Percentiles rank a stretch among this genome's conserved stretches.
Conservation (phyloP, 192 early-diverging fungal genomes). For the Rhizophagus clarus region DNA sequence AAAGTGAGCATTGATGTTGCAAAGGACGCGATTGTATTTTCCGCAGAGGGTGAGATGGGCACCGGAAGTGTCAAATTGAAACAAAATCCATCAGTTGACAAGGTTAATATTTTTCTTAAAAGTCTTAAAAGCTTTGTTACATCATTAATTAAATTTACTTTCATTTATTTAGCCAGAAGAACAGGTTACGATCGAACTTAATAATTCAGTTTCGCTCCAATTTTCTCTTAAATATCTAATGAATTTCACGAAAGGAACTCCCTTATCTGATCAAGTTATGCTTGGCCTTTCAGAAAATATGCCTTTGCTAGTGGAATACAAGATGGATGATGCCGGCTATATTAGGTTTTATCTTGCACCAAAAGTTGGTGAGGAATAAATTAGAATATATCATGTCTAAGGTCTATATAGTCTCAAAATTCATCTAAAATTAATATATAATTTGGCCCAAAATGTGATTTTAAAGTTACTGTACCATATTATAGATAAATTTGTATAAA, state of each 20-base stretch:
- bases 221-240: conserved; percentile 93
- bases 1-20: conserved; percentile 82
- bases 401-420: too few relatives aligned
- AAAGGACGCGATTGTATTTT: conserved; percentile 95
- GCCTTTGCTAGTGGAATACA: conserved; percentile 93
- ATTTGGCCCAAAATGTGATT: not conserved
- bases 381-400: too few relatives aligned
- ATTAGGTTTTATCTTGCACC: conserved; percentile 90
- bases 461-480: not conserved
- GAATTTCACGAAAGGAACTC: conserved; percentile 95
- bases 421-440: not conserved
- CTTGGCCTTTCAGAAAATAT: conserved; percentile 85
- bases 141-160: not conserved
- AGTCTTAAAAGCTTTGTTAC: not conserved
- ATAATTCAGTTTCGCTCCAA: conserved; percentile 78
- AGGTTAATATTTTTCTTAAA: conserved; percentile 40
- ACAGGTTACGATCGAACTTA: conserved; percentile 77
- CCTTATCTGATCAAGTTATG: conserved; percentile 74
- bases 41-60: conserved; percentile 84
- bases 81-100: conserved; percentile 73
- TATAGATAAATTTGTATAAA: not conserved
- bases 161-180: conserved; percentile 13
- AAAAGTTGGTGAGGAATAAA: conserved; percentile 51
- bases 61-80: conserved; percentile 83
- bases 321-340: conserved; percentile 85